Conservation (phyloP, 176 grass and related monocot species). For the Rhynchospora pubera region DNA sequence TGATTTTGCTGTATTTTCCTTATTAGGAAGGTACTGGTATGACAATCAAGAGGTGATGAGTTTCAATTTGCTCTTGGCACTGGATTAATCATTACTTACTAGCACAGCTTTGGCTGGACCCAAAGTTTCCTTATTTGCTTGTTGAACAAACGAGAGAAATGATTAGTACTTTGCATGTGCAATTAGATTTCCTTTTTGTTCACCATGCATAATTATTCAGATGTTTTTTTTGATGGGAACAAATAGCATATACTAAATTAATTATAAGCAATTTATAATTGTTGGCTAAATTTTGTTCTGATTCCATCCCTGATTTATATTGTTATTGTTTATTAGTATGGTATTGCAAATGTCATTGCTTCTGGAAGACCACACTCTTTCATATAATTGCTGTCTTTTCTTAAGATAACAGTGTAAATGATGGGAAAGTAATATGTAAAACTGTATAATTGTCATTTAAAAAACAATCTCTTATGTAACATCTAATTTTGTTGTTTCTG, state of each 20-base stretch:
- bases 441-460: not conserved
- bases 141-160: not conserved
- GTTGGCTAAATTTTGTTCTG: not conserved
- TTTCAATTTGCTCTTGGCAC: not conserved
- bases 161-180: not conserved
- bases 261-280: not conserved
- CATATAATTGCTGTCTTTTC: not conserved
- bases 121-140: not conserved
- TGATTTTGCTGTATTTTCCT: not conserved
- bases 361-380: not conserved
- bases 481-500: not conserved
- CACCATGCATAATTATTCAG: not conserved
- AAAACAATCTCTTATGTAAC: not conserved
- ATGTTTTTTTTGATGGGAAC: not conserved
- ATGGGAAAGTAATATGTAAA: not conserved
- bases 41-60: not conserved
- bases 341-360: not conserved
- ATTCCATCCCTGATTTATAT: not conserved
- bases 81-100: not conserved
- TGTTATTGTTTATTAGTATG: not conserved
- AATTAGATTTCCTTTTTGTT: not conserved
- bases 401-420: not conserved
- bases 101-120: not conserved
- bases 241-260: not conserved
- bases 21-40: not conserved